Base-by-base conservation (phyloP, 2,329 filamentous ascomycete genomes). In the Penicillium freii region DNA sequence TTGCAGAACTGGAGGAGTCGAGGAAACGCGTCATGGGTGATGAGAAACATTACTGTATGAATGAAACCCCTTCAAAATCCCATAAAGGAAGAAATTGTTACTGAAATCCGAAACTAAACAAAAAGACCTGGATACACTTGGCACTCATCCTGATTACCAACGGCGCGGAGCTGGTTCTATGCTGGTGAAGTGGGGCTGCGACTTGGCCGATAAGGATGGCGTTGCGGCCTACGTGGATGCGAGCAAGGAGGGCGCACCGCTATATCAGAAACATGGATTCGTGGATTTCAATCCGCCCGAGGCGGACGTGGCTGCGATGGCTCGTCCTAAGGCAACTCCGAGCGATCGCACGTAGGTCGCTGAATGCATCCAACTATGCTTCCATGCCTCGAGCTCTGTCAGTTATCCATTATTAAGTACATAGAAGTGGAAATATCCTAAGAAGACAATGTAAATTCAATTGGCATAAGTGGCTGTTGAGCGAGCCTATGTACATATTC, bases 261-360 rank as follows among this genome's bases (percentile, higher is more conserved):
- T 80, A 42, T 80, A 80, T 56, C 49, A 66, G 56, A 77, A 71
- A 51, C 70, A 69, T 43, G 75, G 76, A 1, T 80, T 79, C 54
- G 68, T 69, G 33, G 74, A 77, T 57, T 42, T 57, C 25, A 64
- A 54, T 40, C 55, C 6, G 34, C 44, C 21, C 7, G 13, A 7
- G 2, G 25, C 25, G 27, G 43, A 36, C 1, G 50, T 60, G 46
- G 51, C 55, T 31, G 38, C 61, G 21, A 63, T 63, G 61, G 57
- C 50, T 13, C 46, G 58, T 11, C 43, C 1, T 21, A 31, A 45
- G 43, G 43, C 2, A 29, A 2, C 3, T 31, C 43, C 27, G n/a
- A 45, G 27, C 27, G 43, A 31, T 15, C 2, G 11, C n/a, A 9
- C 27, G 31, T 31, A 7, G 29, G 2, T 13, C 13, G 27, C 17